A percentile compares a stretch with the other conserved stretches of the same genome.
Conservation (phyloP, 2,329 filamentous ascomycete species). For the Biscogniauxia marginata region DNA sequence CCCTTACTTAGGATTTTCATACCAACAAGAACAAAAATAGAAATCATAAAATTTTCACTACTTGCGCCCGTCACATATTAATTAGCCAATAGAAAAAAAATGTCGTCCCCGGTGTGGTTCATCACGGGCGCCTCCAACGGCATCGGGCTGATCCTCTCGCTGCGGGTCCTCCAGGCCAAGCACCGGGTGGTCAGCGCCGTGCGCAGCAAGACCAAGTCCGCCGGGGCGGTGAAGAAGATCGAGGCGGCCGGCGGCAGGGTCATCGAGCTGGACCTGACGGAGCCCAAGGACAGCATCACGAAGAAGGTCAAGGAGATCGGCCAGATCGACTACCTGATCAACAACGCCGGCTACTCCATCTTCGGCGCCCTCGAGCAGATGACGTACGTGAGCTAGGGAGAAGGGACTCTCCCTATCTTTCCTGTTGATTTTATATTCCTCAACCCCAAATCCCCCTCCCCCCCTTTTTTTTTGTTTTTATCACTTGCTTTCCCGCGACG, state of each 20-base stretch:
- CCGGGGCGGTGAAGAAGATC: constrained; percentile 25
- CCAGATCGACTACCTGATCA: constrained; percentile 30
- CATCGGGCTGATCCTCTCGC: constrained; percentile 31
- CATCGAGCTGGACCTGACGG: constrained; percentile 32
- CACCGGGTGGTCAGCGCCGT: constrained; percentile 34
- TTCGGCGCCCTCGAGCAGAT: constrained; percentile 23
- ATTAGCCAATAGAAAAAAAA: too few relatives aligned
- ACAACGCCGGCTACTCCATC: constrained; percentile 30
- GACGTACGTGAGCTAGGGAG: constrained; percentile 22
- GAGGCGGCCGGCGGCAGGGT: constrained; percentile 28
- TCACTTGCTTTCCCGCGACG: too few relatives aligned
- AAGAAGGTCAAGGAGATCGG: constrained; percentile 26
- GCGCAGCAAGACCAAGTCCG: constrained; percentile 26
- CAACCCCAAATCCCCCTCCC: not conserved
- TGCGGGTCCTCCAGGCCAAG: constrained; percentile 29
- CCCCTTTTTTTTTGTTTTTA: not conserved
- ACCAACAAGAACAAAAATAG: not conserved
- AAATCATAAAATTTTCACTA: not conserved
- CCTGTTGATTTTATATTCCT: too few relatives aligned
- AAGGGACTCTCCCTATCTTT: not conserved
- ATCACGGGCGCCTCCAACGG: constrained; percentile 37
- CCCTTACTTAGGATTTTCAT: not conserved
- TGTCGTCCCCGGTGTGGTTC: constrained; percentile 29
- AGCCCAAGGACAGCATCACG: constrained; percentile 27
- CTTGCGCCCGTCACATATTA: not conserved